Base-by-base conservation (phyloP, 768 basidiomycete species). In the Pisolithus microcarpus region DNA sequence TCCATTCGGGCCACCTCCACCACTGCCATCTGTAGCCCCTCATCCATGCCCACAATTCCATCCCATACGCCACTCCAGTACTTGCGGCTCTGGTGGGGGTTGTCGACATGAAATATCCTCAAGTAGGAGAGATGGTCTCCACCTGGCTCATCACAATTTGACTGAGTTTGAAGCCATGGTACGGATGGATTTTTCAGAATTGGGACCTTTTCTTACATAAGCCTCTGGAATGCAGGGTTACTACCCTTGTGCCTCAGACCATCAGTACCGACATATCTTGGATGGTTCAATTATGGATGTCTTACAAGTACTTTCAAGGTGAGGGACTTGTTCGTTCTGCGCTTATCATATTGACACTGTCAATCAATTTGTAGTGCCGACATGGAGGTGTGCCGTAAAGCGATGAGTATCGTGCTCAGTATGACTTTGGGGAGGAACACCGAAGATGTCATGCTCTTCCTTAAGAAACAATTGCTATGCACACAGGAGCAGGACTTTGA, bases 391-490 rank as follows among this genome's bases (percentile, higher is more conserved):
- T 85, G 91, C 52, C 78, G 88, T 53, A 97, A 96, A 68, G 92
- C 94, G 5, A 82, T 95, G 53, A 76, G 73, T 51, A 90, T 97
- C 55, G 91, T 92, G 11, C 70, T 98, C 49, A 90, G 84, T 65
- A 91, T 98, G 87, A 89, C 92, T 0, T 86, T 89, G 13, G 89
- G 88, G 58, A 75, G 94, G 46, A 99, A 96, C 56, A 91, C 97
- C 13, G 96, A 98, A 63, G 96, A 98, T 46, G 91, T 98, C 1
- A 94, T 95, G 1, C 64, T 87, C 3, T 95, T 96, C 80, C 75
- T 99, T 61, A 98, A 98, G 78, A 99, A 98, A 68, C 94, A 98
- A 63, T 75, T 99, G n/a, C 82, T 88, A 60, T 84, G 82, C 64
- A 97, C 95, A 0, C 83, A 95, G 58, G 93, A 95, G 58, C 78